Evolutionary conservation across 192 early-diverging fungal genomes (phyloP).

Genomic region (Coemansia sp.): DNA sequence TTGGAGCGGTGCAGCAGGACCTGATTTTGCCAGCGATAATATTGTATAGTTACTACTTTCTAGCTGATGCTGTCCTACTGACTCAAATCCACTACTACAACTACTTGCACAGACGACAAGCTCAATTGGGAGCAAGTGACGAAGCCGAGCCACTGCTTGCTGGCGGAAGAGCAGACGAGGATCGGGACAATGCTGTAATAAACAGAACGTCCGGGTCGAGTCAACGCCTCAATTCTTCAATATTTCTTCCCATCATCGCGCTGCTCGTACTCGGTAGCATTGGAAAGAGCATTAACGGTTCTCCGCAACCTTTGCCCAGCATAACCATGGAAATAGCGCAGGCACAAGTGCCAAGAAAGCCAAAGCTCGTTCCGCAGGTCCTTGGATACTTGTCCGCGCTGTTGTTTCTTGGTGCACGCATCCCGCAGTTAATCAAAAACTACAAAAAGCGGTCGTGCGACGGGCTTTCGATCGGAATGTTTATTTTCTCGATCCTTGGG

Average conservation of each 20-base stretch:
- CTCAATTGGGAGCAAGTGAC: slow-evolving; percentile 3
- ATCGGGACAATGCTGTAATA: background rate
- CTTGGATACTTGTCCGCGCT: slow-evolving; percentile 70
- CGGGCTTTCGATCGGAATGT: slow-evolving; percentile 61
- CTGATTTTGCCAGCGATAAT: slow-evolving; percentile 68
- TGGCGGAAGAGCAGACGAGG: background rate
- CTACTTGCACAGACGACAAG: slow-evolving; percentile 34
- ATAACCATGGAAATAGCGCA: background rate
- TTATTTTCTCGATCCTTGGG: slow-evolving; percentile 67
- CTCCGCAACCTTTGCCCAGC: background rate
- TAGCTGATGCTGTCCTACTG: slow-evolving; percentile 65
- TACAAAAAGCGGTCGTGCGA: slow-evolving; percentile 64
- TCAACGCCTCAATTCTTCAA: background rate
- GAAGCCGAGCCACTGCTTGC: background rate
- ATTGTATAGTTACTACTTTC: slow-evolving; percentile 66
- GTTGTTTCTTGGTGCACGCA: slow-evolving; percentile 66
- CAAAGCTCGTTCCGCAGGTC: slow-evolving; percentile 55
- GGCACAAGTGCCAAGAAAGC: slow-evolving; percentile 7
- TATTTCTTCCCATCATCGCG: background rate
- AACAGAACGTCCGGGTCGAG: background rate
- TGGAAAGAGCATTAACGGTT: background rate
- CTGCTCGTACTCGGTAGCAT: background rate
- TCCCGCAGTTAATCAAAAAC: slow-evolving; percentile 81
- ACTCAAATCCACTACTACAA: slow-evolving; percentile 70
- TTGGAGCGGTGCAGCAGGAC: slow-evolving; percentile 65